A percentile compares a stretch with the other conserved stretches of the same genome.
Conservation (phyloP, 345 rosid genomes). For the Clarkia xantiana region DNA sequence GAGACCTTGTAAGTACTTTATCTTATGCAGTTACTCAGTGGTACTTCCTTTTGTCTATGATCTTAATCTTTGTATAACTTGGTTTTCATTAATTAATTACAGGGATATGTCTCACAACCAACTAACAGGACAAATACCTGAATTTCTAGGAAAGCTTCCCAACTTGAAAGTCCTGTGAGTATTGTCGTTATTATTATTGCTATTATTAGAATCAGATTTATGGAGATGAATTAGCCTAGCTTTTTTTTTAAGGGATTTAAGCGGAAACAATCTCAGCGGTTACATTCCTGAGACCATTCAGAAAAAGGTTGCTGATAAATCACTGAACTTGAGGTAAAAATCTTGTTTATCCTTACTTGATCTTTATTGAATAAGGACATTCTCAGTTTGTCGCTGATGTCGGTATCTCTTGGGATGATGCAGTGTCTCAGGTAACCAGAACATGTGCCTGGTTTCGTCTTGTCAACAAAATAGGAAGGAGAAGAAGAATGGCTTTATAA, state of each 20-base stretch:
- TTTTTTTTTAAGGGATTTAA: not conserved
- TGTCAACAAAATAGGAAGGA: not conserved
- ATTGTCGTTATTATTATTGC: too few species aligned
- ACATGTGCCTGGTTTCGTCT: not conserved
- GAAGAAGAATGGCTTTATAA: not conserved
- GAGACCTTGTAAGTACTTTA: not conserved
- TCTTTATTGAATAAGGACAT: not conserved
- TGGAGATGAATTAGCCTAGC: not conserved
- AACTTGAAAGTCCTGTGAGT: constrained; percentile 1
- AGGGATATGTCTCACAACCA: constrained; percentile 1
- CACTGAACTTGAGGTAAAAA: not conserved
- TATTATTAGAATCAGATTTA: too few species aligned
- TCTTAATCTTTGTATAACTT: too few species aligned
- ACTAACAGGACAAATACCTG: not conserved
- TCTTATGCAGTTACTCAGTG: not conserved
- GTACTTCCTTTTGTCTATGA: too few species aligned
- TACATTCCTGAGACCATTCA: not conserved
- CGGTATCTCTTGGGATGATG: too few species aligned
- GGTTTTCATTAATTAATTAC: not conserved
- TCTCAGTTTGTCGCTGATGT: not conserved
- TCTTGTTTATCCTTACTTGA: not conserved
- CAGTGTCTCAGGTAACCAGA: not conserved
- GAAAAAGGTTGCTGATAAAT: not conserved
- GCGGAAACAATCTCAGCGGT: not conserved
- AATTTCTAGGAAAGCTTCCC: not conserved